Conservation (phyloP, 1,284 basidiomycete genomes). For the Fomitiporia mediterranea region DNA sequence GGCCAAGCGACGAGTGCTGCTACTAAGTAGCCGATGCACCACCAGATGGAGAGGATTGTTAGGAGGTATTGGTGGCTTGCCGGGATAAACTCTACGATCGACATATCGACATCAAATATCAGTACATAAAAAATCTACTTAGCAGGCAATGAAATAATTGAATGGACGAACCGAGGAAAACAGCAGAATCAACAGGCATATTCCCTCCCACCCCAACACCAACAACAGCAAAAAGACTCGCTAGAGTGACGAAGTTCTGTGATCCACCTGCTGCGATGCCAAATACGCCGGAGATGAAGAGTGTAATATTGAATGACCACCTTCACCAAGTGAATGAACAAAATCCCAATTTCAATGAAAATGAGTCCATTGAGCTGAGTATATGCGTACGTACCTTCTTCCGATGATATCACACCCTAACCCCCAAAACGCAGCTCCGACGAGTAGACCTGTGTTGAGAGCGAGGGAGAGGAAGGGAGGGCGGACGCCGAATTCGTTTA, state of each 20-base stretch:
- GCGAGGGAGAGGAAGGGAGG: constrained; percentile 55
- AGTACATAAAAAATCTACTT: background rate
- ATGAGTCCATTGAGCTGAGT: constrained; percentile 16
- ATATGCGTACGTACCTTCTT: constrained; percentile 36
- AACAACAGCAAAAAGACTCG: constrained; percentile 50
- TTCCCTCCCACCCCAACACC: constrained; percentile 70
- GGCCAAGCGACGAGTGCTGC: constrained; percentile 63
- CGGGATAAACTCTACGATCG: constrained; percentile 48
- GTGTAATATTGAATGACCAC: constrained; percentile 71
- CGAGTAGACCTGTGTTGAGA: constrained; percentile 58
- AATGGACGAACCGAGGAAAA: constrained; percentile 58
- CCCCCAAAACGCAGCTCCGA: constrained; percentile 63
- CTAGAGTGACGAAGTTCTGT: constrained; percentile 47
- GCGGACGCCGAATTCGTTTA: constrained; percentile 52
- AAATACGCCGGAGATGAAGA: constrained; percentile 68
- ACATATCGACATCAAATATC: too few relatives aligned
- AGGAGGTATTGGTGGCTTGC: constrained; percentile 59
- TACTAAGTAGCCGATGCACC: constrained; percentile 59
- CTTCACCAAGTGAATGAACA: constrained; percentile 38
- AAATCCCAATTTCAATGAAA: too few relatives aligned
- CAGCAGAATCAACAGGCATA: constrained; percentile 72
- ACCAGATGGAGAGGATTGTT: constrained; percentile 60
- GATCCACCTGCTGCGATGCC: constrained; percentile 57
- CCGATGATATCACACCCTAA: constrained; percentile 59
- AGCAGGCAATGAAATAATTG: background rate